Conservation (phyloP, 2,329 filamentous ascomycete species). For the Cercospora berteroae region DNA sequence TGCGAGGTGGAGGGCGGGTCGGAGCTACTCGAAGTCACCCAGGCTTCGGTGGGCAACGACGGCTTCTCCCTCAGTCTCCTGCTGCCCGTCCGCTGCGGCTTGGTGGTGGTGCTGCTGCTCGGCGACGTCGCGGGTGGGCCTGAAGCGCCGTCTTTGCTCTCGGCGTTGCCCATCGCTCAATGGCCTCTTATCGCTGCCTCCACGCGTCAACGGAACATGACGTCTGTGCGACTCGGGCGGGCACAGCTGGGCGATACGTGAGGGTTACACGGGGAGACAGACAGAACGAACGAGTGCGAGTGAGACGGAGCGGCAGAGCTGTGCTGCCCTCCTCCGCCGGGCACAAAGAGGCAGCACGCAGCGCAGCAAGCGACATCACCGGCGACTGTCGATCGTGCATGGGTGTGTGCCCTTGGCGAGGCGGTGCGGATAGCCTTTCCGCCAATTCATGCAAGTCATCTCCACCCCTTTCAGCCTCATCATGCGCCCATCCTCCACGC, state of each 20-base stretch:
- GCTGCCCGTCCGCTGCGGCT: neutral
- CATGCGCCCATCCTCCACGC: neutral
- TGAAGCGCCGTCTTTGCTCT: neutral
- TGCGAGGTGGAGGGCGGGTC: conserved; percentile 1
- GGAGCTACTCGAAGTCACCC: conserved; percentile 4
- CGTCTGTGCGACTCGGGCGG: neutral
- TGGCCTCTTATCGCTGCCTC: neutral
- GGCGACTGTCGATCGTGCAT: neutral
- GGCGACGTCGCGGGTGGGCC: neutral
- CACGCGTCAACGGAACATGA: neutral
- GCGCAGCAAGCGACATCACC: neutral
- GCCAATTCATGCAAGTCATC: conserved; percentile 1
- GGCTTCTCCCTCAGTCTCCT: neutral
- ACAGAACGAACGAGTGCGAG: neutral
- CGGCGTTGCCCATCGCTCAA: neutral
- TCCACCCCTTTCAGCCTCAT: neutral
- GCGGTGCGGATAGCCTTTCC: neutral
- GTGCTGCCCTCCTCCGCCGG: neutral
- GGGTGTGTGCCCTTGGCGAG: neutral
- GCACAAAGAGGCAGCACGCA: neutral
- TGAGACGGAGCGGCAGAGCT: neutral
- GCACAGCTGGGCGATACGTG: neutral
- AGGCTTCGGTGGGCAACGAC: neutral
- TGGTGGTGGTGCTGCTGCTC: neutral
- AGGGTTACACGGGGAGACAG: neutral